Conservation (phyloP, 495 filamentous ascomycete genomes). For the Talaromyces proteolyticus region DNA sequence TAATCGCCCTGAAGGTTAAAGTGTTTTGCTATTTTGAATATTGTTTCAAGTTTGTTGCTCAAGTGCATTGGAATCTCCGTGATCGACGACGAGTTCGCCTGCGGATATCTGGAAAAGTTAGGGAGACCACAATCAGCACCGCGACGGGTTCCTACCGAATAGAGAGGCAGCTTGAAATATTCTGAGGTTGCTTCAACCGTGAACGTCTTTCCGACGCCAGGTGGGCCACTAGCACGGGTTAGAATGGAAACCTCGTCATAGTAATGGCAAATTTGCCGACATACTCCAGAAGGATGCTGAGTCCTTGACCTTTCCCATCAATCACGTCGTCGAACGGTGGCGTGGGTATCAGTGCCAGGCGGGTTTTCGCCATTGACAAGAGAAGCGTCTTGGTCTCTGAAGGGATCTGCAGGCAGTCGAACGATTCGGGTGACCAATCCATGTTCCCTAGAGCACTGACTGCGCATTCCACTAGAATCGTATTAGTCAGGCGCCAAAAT, state of each 20-base stretch:
- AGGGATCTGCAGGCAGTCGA: slow-evolving; percentile 14
- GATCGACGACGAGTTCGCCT: slow-evolving; percentile 13
- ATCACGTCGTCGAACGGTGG: slow-evolving; percentile 20
- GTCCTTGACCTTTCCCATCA: slow-evolving; percentile 17
- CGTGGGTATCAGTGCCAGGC: slow-evolving; percentile 14
- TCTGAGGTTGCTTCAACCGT: slow-evolving; percentile 26
- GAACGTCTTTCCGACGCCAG: slow-evolving; percentile 28
- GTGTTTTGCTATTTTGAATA: slow-evolving; percentile 21
- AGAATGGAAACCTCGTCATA: neutral
- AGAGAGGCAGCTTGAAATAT: slow-evolving; percentile 19
- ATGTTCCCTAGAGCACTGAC: slow-evolving; percentile 25
- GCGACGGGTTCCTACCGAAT: slow-evolving; percentile 9
- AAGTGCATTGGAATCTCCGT: slow-evolving; percentile 14
- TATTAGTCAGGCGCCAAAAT: slow-evolving; percentile 9
- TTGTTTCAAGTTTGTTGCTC: slow-evolving; percentile 13
- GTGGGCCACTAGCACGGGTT: slow-evolving; percentile 16
- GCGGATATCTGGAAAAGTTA: slow-evolving; percentile 16
- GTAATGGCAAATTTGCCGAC: slow-evolving; percentile 1
- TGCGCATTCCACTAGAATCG: slow-evolving; percentile 22
- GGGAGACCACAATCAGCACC: neutral
- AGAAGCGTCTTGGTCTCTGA: slow-evolving; percentile 20
- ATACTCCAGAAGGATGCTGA: slow-evolving; percentile 16
- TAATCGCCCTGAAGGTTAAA: too few relatives aligned
- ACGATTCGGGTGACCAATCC: slow-evolving; percentile 17
- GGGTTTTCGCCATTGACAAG: slow-evolving; percentile 17